These are phyloP conservation scores for Rhododendron simsii DNA, from an alignment of 148 eudicot genomes.

Conservation along the genomic window DNA sequence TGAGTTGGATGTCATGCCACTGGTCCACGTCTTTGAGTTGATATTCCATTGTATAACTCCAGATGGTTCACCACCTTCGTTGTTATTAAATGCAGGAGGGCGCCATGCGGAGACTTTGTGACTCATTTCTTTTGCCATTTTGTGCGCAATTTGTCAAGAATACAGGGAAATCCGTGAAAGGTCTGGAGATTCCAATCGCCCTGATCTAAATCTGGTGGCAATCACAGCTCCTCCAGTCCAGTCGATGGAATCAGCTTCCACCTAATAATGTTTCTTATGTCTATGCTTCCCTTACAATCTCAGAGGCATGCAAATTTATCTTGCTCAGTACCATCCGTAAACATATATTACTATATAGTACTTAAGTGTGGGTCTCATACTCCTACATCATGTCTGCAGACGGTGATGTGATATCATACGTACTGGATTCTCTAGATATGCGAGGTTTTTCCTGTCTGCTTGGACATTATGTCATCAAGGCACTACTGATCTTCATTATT, in stretches of 20 bases:
- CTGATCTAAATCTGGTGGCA: constrained; percentile 32
- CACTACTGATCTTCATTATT: neutral
- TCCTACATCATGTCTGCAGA: neutral
- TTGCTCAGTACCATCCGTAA: neutral
- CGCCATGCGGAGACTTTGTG: constrained; percentile 83
- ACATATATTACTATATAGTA: neutral
- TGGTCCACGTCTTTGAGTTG: neutral
- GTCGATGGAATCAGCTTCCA: constrained; percentile 56
- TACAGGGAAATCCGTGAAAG: constrained; percentile 82
- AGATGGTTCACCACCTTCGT: neutral
- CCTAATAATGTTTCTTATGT: constrained; percentile 6
- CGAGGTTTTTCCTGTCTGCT: too few relatives aligned
- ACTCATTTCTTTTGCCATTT: constrained; percentile 89
- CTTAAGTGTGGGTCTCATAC: neutral
- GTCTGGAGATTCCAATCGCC: constrained; percentile 39
- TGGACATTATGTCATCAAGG: neutral
- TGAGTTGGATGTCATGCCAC: neutral
- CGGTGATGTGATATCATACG: too few relatives aligned
- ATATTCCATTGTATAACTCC: neutral
- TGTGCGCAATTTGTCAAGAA: constrained; percentile 91
- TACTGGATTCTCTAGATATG: too few relatives aligned
- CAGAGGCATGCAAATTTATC: neutral
- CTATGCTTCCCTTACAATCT: neutral
- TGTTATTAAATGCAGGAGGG: constrained; percentile 52
- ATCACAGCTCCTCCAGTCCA: constrained; percentile 66